phyloP scores from a whole-genome alignment of 2,329 filamentous ascomycete genomes.

The Cryphonectria naterciae region DNA sequence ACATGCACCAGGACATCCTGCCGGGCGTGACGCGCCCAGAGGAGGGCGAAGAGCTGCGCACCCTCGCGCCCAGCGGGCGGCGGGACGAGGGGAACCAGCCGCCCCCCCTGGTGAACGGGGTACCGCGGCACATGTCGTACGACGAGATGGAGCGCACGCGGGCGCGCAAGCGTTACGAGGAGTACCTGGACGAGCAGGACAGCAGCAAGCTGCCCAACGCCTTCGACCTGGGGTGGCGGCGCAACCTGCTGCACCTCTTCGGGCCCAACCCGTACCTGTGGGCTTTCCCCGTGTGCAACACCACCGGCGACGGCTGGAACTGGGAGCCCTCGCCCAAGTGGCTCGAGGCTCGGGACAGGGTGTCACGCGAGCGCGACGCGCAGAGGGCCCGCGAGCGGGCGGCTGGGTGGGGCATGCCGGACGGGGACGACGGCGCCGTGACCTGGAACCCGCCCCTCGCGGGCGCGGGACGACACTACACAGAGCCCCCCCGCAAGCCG shows the following conservation, averaged over 20 bases:
- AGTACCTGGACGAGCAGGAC: slow-evolving; percentile 89
- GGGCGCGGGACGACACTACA: slow-evolving; percentile 40
- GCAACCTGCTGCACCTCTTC: slow-evolving; percentile 81
- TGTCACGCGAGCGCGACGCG: slow-evolving; percentile 60
- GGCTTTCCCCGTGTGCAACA: slow-evolving; percentile 81
- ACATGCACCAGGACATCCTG: slow-evolving; percentile 80
- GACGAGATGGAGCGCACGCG: slow-evolving; percentile 60
- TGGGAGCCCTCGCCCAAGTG: slow-evolving; percentile 89
- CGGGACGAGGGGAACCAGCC: slow-evolving; percentile 22
- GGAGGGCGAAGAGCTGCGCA: slow-evolving; percentile 70
- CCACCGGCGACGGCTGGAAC: slow-evolving; percentile 87
- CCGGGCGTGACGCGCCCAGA: slow-evolving; percentile 81
- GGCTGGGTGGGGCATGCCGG: slow-evolving; percentile 66
- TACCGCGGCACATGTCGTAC: slow-evolving; percentile 55
- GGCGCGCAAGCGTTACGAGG: slow-evolving; percentile 60
- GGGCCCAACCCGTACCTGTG: slow-evolving; percentile 75
- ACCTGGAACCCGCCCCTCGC: slow-evolving; percentile 35
- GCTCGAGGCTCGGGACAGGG: slow-evolving; percentile 69
- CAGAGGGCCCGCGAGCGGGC: slow-evolving; percentile 67
- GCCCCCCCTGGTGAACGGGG: slow-evolving; percentile 32
- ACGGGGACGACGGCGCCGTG: slow-evolving; percentile 34
- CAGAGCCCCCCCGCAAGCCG: slow-evolving; percentile 39
- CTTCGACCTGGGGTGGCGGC: slow-evolving; percentile 84
- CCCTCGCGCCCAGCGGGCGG: slow-evolving; percentile 23
- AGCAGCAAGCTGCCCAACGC: slow-evolving; percentile 87